Evolutionary conservation across 768 basidiomycete species (phyloP).

Genomic region (Rickenella mellea): DNA sequence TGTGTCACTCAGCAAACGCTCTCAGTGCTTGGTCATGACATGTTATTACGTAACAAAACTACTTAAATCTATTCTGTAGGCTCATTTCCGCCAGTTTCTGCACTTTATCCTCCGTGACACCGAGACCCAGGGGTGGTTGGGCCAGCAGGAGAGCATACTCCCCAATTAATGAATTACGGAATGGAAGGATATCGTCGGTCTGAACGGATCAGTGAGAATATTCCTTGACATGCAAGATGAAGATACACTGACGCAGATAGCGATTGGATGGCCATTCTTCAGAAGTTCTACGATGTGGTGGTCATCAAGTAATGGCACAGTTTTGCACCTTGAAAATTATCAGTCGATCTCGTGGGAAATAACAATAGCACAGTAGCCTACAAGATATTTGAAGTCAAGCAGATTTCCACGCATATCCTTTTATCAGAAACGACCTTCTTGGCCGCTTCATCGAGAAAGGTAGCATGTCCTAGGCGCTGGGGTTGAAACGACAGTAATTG

Average conservation of each 20-base stretch:
- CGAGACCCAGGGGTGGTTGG: conserved; percentile 59
- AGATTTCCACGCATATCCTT: conserved; percentile 66
- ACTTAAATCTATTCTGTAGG: conserved; percentile 34
- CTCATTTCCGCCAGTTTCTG: conserved; percentile 49
- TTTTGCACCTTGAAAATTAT: conserved; percentile 56
- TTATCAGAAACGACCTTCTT: conserved; percentile 44
- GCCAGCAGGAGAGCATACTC: conserved; percentile 81
- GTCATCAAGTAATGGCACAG: conserved; percentile 50
- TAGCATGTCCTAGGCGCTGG: conserved; percentile 70
- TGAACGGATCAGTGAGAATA: conserved; percentile 18
- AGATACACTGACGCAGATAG: conserved; percentile 56
- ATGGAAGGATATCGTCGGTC: conserved; percentile 80
- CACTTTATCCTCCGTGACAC: conserved; percentile 51
- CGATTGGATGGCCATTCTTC: conserved; percentile 52
- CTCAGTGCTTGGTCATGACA: too few relatives aligned
- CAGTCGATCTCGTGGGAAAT: too few relatives aligned
- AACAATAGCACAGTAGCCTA: too few relatives aligned
- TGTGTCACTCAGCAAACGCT: too few relatives aligned
- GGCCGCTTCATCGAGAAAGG: conserved; percentile 59
- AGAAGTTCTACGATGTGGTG: conserved; percentile 71
- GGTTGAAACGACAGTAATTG: conserved; percentile 54
- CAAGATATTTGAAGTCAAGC: conserved; percentile 72
- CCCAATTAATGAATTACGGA: conserved; percentile 60
- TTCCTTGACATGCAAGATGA: background rate
- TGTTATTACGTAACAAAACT: too few relatives aligned